Evolutionary conservation across 495 filamentous ascomycete genomes (phyloP), one percentile per base, ranked within the genome.

Genomic region (Neurospora sp.): DNA sequence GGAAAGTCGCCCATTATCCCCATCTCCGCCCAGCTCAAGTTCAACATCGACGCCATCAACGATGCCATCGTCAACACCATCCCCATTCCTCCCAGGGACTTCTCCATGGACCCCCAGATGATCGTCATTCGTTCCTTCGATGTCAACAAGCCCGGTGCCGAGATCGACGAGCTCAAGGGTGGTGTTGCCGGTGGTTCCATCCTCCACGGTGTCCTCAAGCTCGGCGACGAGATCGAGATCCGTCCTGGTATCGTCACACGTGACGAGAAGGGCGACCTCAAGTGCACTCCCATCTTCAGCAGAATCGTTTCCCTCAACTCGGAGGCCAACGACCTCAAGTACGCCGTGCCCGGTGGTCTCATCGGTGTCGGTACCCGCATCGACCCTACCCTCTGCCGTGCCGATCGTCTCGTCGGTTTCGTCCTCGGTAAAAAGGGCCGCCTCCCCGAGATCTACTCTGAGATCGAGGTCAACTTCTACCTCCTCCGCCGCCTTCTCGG

Each of bases 71-170:
- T 97, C 75, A 91, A 92, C 74, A 94, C 92, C 79, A 97, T 99
- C 74, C 96, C 96, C 22, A 90, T 98, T 27, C 96, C 96, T 3
- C 78, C 91, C 40, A 88, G 96, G 83, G 93, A 98, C 82, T 98
- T 98, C 86, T 87, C 89, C 72, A 89, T 90, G 74, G 91, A 92
- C 53, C 96, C 96, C 38, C 94, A 97, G 83, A 97, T 99, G 93
- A 99, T 99, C 77, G 91, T 98, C 78, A 99, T 99, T 81, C 92
- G 96, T 76, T 98, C 94, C 5, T 99, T 99, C 82, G 96, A 99
- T 79, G 96, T 99, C 76, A 99, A 99, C 89, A 99, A 99, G 88
- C 96, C 96, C 44, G 96, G 96, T 88, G 94, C 96, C n/a, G 96
- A 97, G 84, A 98, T 99, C 73, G 96, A 98, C 40, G 96, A 99